These are phyloP conservation scores for Mallotus repandus DNA, from an alignment of 441 rosid genomes.

Conservation along the genomic window DNA sequence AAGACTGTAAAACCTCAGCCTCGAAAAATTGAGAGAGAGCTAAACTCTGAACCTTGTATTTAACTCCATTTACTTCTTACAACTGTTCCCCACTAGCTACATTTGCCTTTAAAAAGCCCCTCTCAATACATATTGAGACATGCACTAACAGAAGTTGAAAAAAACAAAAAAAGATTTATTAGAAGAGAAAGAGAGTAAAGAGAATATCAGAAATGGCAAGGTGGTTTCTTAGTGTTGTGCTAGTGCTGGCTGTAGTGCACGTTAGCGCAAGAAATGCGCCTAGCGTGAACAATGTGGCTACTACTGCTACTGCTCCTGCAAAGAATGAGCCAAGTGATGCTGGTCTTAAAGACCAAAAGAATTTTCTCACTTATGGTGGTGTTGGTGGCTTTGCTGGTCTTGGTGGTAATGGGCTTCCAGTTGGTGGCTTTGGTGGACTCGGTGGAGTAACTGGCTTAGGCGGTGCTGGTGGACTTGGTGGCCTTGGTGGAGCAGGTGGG, in stretches of 20 bases:
- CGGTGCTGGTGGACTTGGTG: slow-evolving; percentile 21
- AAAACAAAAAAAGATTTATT: neutral
- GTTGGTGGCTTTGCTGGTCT: slow-evolving; percentile 47
- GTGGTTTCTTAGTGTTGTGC: slow-evolving; percentile 22
- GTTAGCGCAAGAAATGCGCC: slow-evolving; percentile 30
- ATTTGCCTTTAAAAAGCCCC: slow-evolving; percentile 36
- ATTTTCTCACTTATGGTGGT: too few relatives aligned
- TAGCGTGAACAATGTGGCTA: neutral
- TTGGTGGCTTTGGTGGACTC: slow-evolving; percentile 12
- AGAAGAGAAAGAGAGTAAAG: neutral
- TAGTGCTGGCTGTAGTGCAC: slow-evolving; percentile 22
- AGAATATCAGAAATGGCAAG: slow-evolving; percentile 12
- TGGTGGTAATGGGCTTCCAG: slow-evolving; percentile 22
- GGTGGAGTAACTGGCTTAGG: slow-evolving; percentile 27
- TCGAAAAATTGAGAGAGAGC: neutral
- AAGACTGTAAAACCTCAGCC: neutral
- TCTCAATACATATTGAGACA: slow-evolving; percentile 4
- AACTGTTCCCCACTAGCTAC: slow-evolving; percentile 28
- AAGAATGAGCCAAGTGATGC: slow-evolving; percentile 63
- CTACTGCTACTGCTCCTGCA: slow-evolving; percentile 35
- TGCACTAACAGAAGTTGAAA: neutral
- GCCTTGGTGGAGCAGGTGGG: slow-evolving; percentile 7
- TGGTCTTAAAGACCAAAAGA: neutral
- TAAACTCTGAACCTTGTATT: slow-evolving; percentile 23
- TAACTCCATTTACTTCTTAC: slow-evolving; percentile 38